These are phyloP conservation scores for Trametes sp. DNA, from an alignment of 1,284 basidiomycete genomes.

Conservation along the genomic window DNA sequence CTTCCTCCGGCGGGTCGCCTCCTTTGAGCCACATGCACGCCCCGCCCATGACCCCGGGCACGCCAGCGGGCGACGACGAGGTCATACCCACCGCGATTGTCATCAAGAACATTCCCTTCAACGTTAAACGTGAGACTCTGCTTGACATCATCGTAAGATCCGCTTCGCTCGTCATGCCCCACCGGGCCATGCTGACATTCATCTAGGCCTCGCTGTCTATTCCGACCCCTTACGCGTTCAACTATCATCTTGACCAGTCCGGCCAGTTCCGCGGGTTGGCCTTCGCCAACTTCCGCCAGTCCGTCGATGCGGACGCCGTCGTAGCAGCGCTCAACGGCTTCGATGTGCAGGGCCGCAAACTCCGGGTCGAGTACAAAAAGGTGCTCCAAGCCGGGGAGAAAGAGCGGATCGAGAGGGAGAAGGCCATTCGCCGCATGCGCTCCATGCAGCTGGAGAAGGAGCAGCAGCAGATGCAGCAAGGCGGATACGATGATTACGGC, in stretches of 20 bases:
- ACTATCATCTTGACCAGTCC: constrained; percentile 95
- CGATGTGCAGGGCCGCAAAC: constrained; percentile 97
- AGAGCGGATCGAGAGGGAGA: constrained; percentile 98
- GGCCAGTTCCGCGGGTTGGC: constrained; percentile 97
- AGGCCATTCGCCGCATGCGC: constrained; percentile 97
- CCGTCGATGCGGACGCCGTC: constrained; percentile 93
- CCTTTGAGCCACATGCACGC: constrained; percentile 63
- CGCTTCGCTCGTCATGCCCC: constrained; percentile 19
- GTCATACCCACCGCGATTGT: constrained; percentile 99
- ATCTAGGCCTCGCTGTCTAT: constrained; percentile 87
- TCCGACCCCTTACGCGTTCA: constrained; percentile 99
- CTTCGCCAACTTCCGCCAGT: constrained; percentile 96
- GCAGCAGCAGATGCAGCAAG: constrained; percentile 53
- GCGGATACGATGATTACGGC: constrained; percentile 75
- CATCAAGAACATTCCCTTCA: constrained; percentile 99
- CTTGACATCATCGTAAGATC: constrained; percentile 91
- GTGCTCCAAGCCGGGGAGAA: constrained; percentile 99
- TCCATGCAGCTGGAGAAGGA: constrained; percentile 94
- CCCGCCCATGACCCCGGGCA: constrained; percentile 55
- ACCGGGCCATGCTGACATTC: constrained; percentile 9
- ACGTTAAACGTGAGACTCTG: constrained; percentile 94
- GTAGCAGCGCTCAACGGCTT: constrained; percentile 96
- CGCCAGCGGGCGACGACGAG: constrained; percentile 79
- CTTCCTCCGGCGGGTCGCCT: constrained; percentile 82
- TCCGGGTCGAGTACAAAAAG: constrained; percentile 99